Conservation (phyloP, 1,139 yeast genomes). For the Scheffersomyces titani region DNA sequence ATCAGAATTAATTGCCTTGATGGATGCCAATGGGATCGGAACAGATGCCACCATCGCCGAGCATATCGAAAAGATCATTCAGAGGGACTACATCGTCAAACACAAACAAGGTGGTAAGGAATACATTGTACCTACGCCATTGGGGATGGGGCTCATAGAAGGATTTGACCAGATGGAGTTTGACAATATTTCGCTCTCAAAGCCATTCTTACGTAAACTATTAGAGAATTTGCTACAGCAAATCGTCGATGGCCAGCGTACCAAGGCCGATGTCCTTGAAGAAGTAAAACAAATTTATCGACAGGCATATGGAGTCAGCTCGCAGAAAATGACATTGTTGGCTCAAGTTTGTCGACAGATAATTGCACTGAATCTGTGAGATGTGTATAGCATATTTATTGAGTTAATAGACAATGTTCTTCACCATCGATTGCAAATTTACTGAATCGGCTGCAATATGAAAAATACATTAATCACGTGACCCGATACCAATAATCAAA, state of each 20-base stretch:
- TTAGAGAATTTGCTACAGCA: slow-evolving; percentile 68
- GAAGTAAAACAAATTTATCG: slow-evolving; percentile 62
- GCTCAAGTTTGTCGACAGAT: slow-evolving; percentile 23
- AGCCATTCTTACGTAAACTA: slow-evolving; percentile 81
- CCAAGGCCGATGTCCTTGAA: slow-evolving; percentile 55
- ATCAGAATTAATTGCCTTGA: slow-evolving; percentile 83
- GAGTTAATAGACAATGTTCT: not conserved
- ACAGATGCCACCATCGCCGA: slow-evolving; percentile 99
- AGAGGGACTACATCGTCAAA: slow-evolving; percentile 67
- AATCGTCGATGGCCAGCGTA: slow-evolving; percentile 65
- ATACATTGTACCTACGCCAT: slow-evolving; percentile 69
- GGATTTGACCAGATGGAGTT: slow-evolving; percentile 83
- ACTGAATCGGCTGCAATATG: not conserved
- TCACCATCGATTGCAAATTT: not conserved
- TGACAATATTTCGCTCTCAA: slow-evolving; percentile 72
- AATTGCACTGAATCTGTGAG: slow-evolving; percentile 7
- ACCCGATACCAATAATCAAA: not conserved
- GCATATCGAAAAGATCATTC: slow-evolving; percentile 79
- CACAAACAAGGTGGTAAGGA: slow-evolving; percentile 34
- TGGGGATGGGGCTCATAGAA: slow-evolving; percentile 87
- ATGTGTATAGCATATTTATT: not conserved
- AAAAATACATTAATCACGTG: not conserved
- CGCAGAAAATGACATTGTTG: slow-evolving; percentile 31
- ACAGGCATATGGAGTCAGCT: slow-evolving; percentile 53
- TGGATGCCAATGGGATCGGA: slow-evolving; percentile 98